Conservation (phyloP, 129 eudicot species). For the Artemisia tridentata region DNA sequence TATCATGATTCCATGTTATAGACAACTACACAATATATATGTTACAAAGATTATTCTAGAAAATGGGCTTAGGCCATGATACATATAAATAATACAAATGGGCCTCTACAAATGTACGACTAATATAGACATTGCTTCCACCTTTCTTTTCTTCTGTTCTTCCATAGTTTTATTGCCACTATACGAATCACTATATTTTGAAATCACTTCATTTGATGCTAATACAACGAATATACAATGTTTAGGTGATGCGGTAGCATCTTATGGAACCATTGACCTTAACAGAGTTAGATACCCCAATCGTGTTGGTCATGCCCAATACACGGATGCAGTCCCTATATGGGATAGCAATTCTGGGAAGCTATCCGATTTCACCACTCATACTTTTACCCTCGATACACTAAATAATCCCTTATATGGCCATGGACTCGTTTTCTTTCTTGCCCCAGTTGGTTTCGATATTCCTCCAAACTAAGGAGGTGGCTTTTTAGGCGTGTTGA, state of each 20-base stretch:
- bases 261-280: constrained; percentile 42
- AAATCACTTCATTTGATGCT: constrained; percentile 28
- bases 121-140: no score
- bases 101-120: no score
- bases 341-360: constrained; percentile 38
- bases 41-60: no score
- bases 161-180: constrained; percentile 25
- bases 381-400: constrained; percentile 38
- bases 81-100: no score
- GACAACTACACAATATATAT: no score
- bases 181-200: constrained; percentile 32
- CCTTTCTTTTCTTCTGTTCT: constrained; percentile 14
- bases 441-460: constrained; percentile 46
- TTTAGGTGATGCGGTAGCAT: constrained; percentile 39
- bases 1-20: no score
- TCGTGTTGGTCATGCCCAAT: constrained; percentile 45
- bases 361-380: constrained; percentile 47
- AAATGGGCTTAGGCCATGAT: no score
- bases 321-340: constrained; percentile 33
- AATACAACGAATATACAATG: constrained; percentile 33
- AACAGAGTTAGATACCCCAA: constrained; percentile 21
- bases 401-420: background rate
- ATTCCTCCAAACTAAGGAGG: constrained; percentile 52
- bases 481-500: constrained; percentile 54
- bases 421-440: constrained; percentile 49